A percentile compares a stretch with the other conserved stretches of the same genome.
Evolutionary conservation across 106 monocot genomes (phyloP).

Genomic region (Xerophyta viscosa): DNA sequence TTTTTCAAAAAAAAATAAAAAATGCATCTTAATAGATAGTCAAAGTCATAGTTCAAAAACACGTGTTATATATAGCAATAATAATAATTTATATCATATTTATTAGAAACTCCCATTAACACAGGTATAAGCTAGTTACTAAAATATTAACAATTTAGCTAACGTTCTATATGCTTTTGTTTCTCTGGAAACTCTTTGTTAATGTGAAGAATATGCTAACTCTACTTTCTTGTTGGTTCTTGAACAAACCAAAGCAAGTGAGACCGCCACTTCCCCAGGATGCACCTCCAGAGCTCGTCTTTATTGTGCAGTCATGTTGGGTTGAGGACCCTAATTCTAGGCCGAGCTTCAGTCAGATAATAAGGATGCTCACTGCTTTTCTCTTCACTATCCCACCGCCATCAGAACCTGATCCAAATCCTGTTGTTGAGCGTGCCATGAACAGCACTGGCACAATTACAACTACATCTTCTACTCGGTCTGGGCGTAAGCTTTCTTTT

Average conservation of each 20-base stretch:
- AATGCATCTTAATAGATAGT: too few relatives aligned
- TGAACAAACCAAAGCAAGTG: conserved; percentile 40
- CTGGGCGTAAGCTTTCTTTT: conserved; percentile 67
- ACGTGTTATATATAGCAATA: too few relatives aligned
- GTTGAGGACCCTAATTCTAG: conserved; percentile 69
- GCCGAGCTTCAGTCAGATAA: conserved; percentile 84
- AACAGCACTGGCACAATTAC: conserved; percentile 22
- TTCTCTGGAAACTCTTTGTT: too few relatives aligned
- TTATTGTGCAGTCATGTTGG: conserved; percentile 89
- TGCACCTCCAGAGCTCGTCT: conserved; percentile 63
- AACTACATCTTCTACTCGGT: conserved; percentile 25
- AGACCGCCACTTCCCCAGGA: conserved; percentile 60
- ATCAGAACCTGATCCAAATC: conserved; percentile 14
- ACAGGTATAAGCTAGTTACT: too few relatives aligned
- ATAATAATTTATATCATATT: too few relatives aligned
- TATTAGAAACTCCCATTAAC: too few relatives aligned
- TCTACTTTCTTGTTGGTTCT: background rate
- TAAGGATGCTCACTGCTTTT: conserved; percentile 65
- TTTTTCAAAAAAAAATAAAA: too few relatives aligned
- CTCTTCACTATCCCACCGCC: conserved; percentile 53
- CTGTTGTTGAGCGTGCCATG: conserved; percentile 9
- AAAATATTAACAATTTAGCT: too few relatives aligned
- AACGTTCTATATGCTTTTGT: too few relatives aligned
- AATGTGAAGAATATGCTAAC: background rate
- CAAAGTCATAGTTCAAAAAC: too few relatives aligned